These are phyloP conservation scores for Sordaria brevicollis DNA, from an alignment of 495 filamentous ascomycete species.

Conservation along the genomic window DNA sequence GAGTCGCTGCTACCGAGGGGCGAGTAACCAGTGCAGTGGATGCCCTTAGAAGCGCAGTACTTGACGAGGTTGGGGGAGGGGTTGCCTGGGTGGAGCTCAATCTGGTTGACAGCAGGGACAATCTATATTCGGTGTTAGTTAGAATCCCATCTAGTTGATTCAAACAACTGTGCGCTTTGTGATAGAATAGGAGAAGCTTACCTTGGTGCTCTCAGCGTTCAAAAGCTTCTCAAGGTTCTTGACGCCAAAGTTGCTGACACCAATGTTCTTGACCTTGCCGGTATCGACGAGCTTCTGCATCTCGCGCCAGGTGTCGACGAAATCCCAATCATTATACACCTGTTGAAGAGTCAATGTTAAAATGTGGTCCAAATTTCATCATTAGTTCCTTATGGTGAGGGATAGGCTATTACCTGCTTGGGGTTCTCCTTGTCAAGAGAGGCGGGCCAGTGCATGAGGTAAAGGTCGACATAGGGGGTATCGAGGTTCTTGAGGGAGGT, in stretches of 20 bases:
- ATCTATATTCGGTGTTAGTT: slow-evolving; percentile 41
- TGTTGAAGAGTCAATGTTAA: too few relatives aligned
- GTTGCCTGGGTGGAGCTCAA: slow-evolving; percentile 81
- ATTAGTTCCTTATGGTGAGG: too few relatives aligned
- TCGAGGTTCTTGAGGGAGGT: slow-evolving; percentile 59
- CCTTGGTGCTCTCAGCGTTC: slow-evolving; percentile 43
- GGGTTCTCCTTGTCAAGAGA: slow-evolving; percentile 33
- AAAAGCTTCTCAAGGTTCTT: slow-evolving; percentile 57
- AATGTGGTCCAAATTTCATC: too few relatives aligned
- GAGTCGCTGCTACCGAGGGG: slow-evolving; percentile 50
- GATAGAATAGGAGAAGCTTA: slow-evolving; percentile 4
- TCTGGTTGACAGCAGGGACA: slow-evolving; percentile 79
- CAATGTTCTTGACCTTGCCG: slow-evolving; percentile 74
- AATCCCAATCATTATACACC: slow-evolving; percentile 56
- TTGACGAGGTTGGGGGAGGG: slow-evolving; percentile 70
- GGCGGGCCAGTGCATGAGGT: slow-evolving; percentile 76
- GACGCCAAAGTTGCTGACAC: slow-evolving; percentile 67
- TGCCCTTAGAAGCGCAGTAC: slow-evolving; percentile 57
- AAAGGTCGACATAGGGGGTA: slow-evolving; percentile 72
- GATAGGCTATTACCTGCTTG: too few relatives aligned
- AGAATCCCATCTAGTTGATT: neutral
- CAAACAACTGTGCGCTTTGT: neutral
- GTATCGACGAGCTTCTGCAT: slow-evolving; percentile 73
- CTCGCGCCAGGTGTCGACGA: slow-evolving; percentile 74
- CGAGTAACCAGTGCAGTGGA: slow-evolving; percentile 59